Conservation (phyloP, 345 rosid species). For the Eucalyptus camaldulensis region DNA sequence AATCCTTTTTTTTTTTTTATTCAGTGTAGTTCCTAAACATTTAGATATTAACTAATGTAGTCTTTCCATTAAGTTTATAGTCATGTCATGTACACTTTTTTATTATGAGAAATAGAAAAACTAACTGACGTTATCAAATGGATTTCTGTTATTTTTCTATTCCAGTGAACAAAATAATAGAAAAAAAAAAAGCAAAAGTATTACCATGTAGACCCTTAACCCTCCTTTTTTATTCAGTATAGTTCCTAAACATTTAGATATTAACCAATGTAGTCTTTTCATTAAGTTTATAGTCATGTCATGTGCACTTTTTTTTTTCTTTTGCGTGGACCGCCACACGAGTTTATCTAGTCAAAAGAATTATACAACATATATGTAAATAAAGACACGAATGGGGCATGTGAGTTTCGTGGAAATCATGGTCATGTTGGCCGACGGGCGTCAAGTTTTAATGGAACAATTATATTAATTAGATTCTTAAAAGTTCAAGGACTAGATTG, state of each 20-base stretch:
- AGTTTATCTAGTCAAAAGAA: neutral
- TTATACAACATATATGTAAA: neutral
- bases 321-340: neutral
- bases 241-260: neutral
- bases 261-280: neutral
- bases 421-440: rapidly evolving
- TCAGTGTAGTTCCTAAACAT: neutral
- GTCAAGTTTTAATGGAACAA: neutral
- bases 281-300: neutral
- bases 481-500: neutral
- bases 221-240: too few relatives aligned
- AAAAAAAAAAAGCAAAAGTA: too few relatives aligned
- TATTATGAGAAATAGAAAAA: too few relatives aligned
- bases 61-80: neutral
- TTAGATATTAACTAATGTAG: neutral
- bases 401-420: neutral
- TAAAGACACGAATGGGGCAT: neutral
- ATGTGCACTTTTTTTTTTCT: neutral
- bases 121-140: too few relatives aligned
- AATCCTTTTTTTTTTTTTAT: neutral
- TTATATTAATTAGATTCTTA: neutral
- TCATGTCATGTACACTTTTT: neutral
- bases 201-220: too few relatives aligned
- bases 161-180: too few relatives aligned
- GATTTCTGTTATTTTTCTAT: too few relatives aligned